Evolutionary conservation across 2,329 filamentous ascomycete genomes (phyloP), one percentile per base, ranked within the genome.

Genomic region (Colletotrichum lentis): DNA sequence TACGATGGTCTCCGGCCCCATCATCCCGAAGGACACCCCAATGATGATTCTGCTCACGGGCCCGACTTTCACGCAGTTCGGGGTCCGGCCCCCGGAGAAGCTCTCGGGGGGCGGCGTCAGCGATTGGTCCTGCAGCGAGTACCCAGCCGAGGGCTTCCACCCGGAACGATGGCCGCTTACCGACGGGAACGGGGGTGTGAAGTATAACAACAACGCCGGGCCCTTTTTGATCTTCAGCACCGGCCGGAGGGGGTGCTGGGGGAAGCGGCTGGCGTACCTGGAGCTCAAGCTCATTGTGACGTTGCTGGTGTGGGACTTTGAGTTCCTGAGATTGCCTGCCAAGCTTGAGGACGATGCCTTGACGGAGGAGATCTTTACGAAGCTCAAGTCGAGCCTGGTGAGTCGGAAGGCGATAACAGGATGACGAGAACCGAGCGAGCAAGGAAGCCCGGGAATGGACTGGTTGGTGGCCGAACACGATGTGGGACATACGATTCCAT

Each of bases 231-330:
- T 20, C 10, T 49, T 59, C 18, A 59, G 56, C 8, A 24, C 24
- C 27, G 43, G 56, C 6, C 56, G 41, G 2, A 59, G 56, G 24
- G 56, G 41, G 8, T 59, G 56, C 27, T 59, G 41, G 41, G 56
- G 56, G 1, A 59, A 47, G 10, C 16, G 41, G 31, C 18, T 59
- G 27, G 56, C 56, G 18, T 47, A 47, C 10, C 41, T 35, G n/a
- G 41, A 47, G 56, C n/a, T 59, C 37, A 59, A 35, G 43, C 12
- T 59, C 24, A 59, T 59, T 3, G n/a, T 59, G 10, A 35, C 41
- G 8, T 11, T 59, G 3, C 20, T 47, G 56, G 41, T 59, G 1
- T 59, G 56, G 43, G 16, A 59, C 27, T n/a, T 59, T 18, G 41
- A 49, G 41, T 59, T 59, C 47, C n/a, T 16, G 7, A 22, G 8